These are phyloP conservation scores for Hsuehochloa calcarea DNA, from an alignment of 176 grass and related monocot genomes.

Conservation along the genomic window DNA sequence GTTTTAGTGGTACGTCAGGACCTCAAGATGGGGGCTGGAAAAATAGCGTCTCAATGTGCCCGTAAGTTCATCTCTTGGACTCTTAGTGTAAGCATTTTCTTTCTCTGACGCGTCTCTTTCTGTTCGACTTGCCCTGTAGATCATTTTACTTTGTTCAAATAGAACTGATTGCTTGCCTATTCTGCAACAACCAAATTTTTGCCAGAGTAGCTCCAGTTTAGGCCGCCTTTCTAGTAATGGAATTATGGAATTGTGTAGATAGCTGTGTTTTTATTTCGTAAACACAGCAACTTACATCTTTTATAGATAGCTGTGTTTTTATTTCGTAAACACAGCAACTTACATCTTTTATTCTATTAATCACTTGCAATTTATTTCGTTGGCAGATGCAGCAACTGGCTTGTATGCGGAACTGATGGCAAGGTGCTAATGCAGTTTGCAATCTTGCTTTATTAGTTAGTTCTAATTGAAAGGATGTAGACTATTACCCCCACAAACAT, in stretches of 20 bases:
- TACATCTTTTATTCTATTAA: neutral
- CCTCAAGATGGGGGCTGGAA: conserved; percentile 87
- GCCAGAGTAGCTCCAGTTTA: neutral
- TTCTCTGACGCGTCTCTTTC: neutral
- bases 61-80: conserved; percentile 43
- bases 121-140: neutral
- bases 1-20: conserved; percentile 91
- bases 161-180: neutral
- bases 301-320: neutral
- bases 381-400: conserved; percentile 91
- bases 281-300: neutral
- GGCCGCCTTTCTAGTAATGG: neutral
- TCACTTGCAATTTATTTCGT: conserved; percentile 19
- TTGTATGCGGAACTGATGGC: conserved; percentile 74
- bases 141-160: neutral
- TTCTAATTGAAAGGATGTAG: conserved; percentile 27
- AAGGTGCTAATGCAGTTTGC: conserved; percentile 63
- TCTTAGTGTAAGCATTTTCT: neutral
- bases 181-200: neutral
- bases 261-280: neutral
- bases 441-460: conserved; percentile 50
- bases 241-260: neutral
- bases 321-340: neutral
- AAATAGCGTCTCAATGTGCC: conserved; percentile 93
- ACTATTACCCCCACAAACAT: neutral